Evolutionary conservation across 306 rosid species (phyloP), one percentile per base, ranked within the genome.

Genomic region (Fragaria vesca): DNA sequence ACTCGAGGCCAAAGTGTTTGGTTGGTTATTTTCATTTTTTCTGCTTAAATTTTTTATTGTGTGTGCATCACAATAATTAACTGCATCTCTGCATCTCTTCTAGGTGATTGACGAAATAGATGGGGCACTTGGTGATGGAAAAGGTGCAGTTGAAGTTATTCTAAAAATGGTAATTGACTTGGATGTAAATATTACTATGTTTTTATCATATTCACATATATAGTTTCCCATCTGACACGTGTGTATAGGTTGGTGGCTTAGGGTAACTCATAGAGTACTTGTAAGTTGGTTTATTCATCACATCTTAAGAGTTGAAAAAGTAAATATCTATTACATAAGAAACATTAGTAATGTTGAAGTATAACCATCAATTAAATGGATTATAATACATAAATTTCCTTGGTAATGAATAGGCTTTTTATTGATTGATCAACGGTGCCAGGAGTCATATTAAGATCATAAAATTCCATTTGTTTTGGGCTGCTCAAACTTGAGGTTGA

Each of bases 91-190:
- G 6, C 57, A 40, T 46, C 69, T 81, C 68, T 74, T 68, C 48
- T 81, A 94, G 98, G 93, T 94, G 82, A 84, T 94, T 83, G 98
- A 94, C 81, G 97, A 94, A 89, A 94, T 94, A 83, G 98, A 94
- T 82, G 98, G 98, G 74, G 90, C 97, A 32, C 98, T 94, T 69
- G 86, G 90, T 46, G 98, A 94, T 66, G 98, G 98, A 48, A 94
- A 90, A 82, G 98, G 98, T 77, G 98, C 96, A n/a, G 97, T 94
- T 73, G 98, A 94, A 69, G 94, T 80, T 83, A 91, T 94, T 76
- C 66, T 94, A 81, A 94, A 94, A 89, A 88, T 92, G 98, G 98
- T 94, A 89, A 85, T 72, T 81, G 71, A 12, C 43, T 34, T 70
- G 76, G 71, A 60, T 78, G 72, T 47, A 61, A 62, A 66, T 66